A percentile compares a stretch with the other conserved stretches of the same genome.
Evolutionary conservation across 345 rosid genomes (phyloP).

Genomic region (Euphorbia lathyris): DNA sequence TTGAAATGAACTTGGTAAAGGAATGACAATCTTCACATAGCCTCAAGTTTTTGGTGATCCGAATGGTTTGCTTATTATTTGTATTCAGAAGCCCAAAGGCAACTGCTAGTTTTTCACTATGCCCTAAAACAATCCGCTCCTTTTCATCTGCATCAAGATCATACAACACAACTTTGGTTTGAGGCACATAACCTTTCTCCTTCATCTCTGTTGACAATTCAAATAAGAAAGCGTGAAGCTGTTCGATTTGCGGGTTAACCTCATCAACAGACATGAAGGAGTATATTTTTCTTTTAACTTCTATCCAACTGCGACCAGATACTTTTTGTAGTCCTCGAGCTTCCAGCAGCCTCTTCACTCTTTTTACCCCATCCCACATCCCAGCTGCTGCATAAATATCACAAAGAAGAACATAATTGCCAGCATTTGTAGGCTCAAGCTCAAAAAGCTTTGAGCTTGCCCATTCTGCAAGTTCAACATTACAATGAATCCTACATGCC

Average conservation of each 20-base stretch:
- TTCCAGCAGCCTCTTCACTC: conserved; percentile 24
- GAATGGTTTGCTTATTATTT: conserved; percentile 55
- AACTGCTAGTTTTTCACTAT: conserved; percentile 81
- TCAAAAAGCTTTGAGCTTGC: conserved; percentile 31
- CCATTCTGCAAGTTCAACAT: conserved; percentile 28
- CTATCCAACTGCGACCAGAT: conserved; percentile 26
- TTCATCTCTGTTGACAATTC: conserved; percentile 72
- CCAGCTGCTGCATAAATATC: conserved; percentile 30
- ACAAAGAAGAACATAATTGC: conserved; percentile 33
- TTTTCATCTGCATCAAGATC: conserved; percentile 72
- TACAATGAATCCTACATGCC: conserved; percentile 28
- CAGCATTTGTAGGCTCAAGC: conserved; percentile 33
- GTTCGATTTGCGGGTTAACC: conserved; percentile 57
- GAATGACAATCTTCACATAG: conserved; percentile 87
- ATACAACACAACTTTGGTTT: conserved; percentile 75
- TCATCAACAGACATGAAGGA: conserved; percentile 68
- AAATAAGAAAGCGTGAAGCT: conserved; percentile 64
- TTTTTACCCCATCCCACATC: conserved; percentile 25
- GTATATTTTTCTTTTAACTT: conserved; percentile 46
- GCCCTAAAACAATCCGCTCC: conserved; percentile 76
- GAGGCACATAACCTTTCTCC: conserved; percentile 76
- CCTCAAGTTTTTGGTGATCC: conserved; percentile 83
- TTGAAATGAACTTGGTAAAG: conserved; percentile 74
- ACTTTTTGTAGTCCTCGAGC: conserved; percentile 27
- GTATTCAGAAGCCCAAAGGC: conserved; percentile 80